Base-by-base conservation (phyloP, 352 stramenopile genomes). In the Phytophthora ohioensis region DNA sequence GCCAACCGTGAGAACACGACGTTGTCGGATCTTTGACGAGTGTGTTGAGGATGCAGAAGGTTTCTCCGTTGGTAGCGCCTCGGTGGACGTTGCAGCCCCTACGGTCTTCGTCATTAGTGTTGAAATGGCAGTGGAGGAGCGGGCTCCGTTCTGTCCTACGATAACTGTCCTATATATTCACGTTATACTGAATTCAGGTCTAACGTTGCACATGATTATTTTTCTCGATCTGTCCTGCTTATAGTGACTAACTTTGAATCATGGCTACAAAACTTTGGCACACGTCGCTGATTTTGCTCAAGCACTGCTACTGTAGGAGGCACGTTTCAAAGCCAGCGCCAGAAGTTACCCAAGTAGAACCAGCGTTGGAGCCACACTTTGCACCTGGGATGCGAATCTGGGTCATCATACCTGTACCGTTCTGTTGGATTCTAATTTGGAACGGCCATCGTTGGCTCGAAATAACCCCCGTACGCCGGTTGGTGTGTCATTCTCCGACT, bases 1-100 rank as follows among this genome's bases (percentile, higher is more conserved):
- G 17, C 95, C 95, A 7, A 98, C 83, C 5, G 90, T 97, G 5
- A 97, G 73, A 17, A 96, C 75, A n/a, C 75, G 69, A 35, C 27
- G 52, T 5, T 43, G 45, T 65, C 49, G 17, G 15, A 3, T 5
- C 2, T 35, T 38, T 46, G n/a, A 12, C 38, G 46, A 13, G 17
- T 3, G 2, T 6, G 15, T 38, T 41, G 45, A 38, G 10, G 48
- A 7, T 11, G 27, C 31, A 5, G 12, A 30, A 21, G 13, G 46
- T 30, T 61, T 46, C 15, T 62, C 27, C 12, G 39, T 32, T 17
- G 48, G 32, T 36, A 21, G 8, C 15, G 58, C 12, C 58, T 32
- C n/a, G n/a, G 45, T 10, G 13, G 45, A 4, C 31, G 35, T 15
- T 17, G 46, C 27, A 2, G 17, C 36, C 27, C 59, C 45, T 12